Evolutionary conservation across 2,329 filamentous ascomycete genomes (phyloP).

Genomic region (Pseudodiploospora longispora): DNA sequence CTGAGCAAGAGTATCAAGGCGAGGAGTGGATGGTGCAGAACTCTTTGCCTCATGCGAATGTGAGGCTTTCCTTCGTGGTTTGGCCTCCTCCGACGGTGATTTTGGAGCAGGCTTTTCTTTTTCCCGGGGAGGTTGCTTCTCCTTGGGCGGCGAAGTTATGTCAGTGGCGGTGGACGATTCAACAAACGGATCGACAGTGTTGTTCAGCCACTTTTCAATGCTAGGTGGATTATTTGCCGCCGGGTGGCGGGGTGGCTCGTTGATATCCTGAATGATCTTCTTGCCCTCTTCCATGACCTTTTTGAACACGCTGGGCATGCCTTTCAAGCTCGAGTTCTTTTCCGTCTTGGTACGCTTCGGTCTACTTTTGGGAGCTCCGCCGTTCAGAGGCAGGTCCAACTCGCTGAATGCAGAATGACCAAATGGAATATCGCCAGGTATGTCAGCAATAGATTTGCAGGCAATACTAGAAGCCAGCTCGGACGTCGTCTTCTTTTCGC

Average conservation of each 20-base stretch:
- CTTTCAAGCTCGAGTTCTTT: conserved; percentile 49
- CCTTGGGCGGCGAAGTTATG: conserved; percentile 11
- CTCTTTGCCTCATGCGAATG: conserved; percentile 17
- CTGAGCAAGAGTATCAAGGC: not conserved
- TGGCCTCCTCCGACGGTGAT: not conserved
- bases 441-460: conserved; percentile 49
- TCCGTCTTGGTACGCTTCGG: conserved; percentile 38
- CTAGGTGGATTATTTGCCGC: conserved; percentile 49
- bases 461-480: conserved; percentile 29
- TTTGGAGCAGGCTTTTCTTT: conserved; percentile 6
- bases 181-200: conserved; percentile 55
- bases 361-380: conserved; percentile 34
- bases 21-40: conserved; percentile 14
- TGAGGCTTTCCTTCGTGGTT: conserved; percentile 14
- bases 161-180: conserved; percentile 23
- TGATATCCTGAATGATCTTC: conserved; percentile 55
- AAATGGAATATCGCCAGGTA: conserved; percentile 49
- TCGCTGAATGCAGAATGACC: conserved; percentile 61
- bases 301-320: conserved; percentile 54
- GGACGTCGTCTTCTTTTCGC: conserved; percentile 18
- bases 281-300: conserved; percentile 57
- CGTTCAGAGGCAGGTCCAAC: conserved; percentile 46
- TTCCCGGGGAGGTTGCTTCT: not conserved
- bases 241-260: conserved; percentile 44
- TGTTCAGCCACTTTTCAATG: conserved; percentile 58